Base-by-base conservation (phyloP, 768 basidiomycete genomes). In the Xerocomellus amylosporus region DNA sequence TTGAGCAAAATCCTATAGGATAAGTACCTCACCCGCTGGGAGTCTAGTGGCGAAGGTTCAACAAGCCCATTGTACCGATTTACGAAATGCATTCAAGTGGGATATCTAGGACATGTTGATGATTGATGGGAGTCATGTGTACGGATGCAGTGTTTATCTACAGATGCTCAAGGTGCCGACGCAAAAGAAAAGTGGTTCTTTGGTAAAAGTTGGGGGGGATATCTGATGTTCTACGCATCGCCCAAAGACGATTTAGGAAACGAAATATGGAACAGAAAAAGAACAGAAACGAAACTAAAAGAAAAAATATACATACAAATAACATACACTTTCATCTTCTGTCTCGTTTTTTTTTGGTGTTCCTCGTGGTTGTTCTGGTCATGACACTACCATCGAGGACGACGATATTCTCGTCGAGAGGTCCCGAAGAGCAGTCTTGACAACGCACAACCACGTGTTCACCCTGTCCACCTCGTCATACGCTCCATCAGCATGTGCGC, bases 401-500 rank as follows among this genome's bases (percentile, higher is more conserved):
- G 60, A 20, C 17, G 58, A 53, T 8, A 54, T 45, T 19, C 47
- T 58, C 33, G 46, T 55, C 38, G 81, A 80, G 43, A 83, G 77
- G 47, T 84, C 81, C 39, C 79, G 75, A 15, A 86, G 75, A 28
- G 82, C 83, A 46, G 83, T 85, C 58, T 81, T 84, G 54, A 88
- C 79, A 47, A 88, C 80, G 44, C 77, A 75, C 19, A 88, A 68
- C 86, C 87, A 88, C 1, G 69, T 71, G 20, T 73, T 74, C 33
- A 77, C 77, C 58, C 77, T 80, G 55, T 88, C 85, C 40, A 88
- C 74, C 62, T 88, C 84, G 40, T 84, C 84, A 60, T 80, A 78
- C 2, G 83, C 82, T 7, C 80, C 81, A 15, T 74, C 73, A 49
- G 80, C 59, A 43, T 79, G 72, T 54, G 81, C 78, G 37, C 85